Conservation (phyloP, 805 yeast species). For the Brettanomyces naardenensis region DNA sequence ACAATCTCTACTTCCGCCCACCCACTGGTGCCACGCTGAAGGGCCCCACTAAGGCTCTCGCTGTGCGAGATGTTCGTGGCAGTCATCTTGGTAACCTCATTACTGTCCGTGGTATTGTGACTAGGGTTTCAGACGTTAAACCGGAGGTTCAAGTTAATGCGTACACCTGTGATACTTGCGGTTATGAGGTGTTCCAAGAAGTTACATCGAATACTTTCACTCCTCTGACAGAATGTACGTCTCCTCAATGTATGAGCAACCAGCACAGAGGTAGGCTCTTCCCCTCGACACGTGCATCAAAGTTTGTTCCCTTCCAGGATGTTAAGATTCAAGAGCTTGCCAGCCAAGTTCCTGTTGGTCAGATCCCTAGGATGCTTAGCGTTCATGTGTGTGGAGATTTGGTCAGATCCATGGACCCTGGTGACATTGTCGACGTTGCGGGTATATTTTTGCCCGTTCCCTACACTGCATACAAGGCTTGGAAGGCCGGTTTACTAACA, state of each 20-base stretch:
- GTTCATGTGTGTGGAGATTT: constrained; percentile 89
- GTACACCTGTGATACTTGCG: constrained; percentile 96
- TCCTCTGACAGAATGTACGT: constrained; percentile 84
- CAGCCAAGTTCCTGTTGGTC: constrained; percentile 96
- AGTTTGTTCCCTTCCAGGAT: constrained; percentile 92
- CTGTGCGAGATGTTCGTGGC: constrained; percentile 89
- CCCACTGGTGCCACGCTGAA: constrained; percentile 34
- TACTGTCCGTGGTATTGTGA: constrained; percentile 89
- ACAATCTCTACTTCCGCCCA: constrained; percentile 82
- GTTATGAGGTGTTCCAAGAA: constrained; percentile 93
- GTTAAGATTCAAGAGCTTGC: constrained; percentile 92
- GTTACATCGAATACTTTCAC: constrained; percentile 76
- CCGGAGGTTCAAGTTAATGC: constrained; percentile 89
- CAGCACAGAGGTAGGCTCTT: constrained; percentile 82
- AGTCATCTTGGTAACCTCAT: constrained; percentile 75
- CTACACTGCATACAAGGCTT: constrained; percentile 89
- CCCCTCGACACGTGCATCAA: constrained; percentile 92
- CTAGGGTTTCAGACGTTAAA: constrained; percentile 93
- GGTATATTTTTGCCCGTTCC: constrained; percentile 94
- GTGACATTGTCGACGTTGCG: constrained; percentile 87
- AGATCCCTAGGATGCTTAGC: constrained; percentile 82
- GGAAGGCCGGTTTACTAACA: constrained; percentile 86
- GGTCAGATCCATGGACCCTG: constrained; percentile 83
- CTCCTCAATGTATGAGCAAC: constrained; percentile 70
- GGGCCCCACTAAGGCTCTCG: constrained; percentile 46